Base-by-base conservation (phyloP, 306 rosid genomes). In the Prunus mira region DNA sequence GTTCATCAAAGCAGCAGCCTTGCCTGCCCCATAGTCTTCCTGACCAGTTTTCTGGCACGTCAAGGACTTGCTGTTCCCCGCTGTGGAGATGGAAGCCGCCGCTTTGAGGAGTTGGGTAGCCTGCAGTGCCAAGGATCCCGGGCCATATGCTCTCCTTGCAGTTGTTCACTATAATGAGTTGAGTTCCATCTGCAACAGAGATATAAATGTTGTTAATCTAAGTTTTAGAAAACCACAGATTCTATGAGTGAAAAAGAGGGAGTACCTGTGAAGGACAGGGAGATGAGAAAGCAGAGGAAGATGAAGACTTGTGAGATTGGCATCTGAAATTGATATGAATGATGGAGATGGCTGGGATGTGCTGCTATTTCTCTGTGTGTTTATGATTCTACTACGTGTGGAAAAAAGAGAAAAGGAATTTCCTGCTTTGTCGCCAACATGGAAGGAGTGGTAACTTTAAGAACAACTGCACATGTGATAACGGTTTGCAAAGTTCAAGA, bases 1-100 rank as follows among this genome's bases (percentile, higher is more conserved):
- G 12, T 30, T 51, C 15, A 13, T 86, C 69, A 22, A 91, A 93
- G 67, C n/a, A 74, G 38, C 93, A 91, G 14, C 93, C 98, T 76
- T 88, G 89, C 85, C 96, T 86, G 0, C 91, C 93, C 95, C 93
- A 91, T 0, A 91, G 79, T 83, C 96, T 82, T 12, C 96, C 97
- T 2, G 97, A 87, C 98, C 98, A 91, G 8, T 72, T 71, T 10
- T 84, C 32, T 0, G 93, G 92, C 32, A 89, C 54, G 64, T 86
- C 73, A 5, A 91, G 38, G 30, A 74, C 76, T 17, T 43, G 67
- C 45, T 91, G 81, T 65, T 89, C 78, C 0, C 96, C 93, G 11
- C 87, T 82, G n/a, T 61, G 51, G 62, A 87, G 97, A 18, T 71
- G 88, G 49, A 92, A 89, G 28, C 97, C 96, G 0, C 97, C 97